Conservation (phyloP, 2,329 filamentous ascomycete species). For the Dactylella cylindrospora region DNA sequence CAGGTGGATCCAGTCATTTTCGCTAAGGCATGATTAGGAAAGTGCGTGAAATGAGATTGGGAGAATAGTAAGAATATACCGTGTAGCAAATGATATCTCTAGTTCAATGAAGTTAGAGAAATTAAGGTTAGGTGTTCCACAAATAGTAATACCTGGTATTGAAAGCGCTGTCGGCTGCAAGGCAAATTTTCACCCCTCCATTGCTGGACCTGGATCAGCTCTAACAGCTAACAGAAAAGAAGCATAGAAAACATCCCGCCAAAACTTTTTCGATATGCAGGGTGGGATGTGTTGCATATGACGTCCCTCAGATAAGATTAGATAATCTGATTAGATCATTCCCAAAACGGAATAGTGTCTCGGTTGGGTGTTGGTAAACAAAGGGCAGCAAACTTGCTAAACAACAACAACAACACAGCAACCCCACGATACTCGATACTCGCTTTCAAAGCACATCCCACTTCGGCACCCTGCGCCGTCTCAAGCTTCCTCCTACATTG, state of each 20-base stretch:
- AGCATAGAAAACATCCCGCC: too few relatives aligned
- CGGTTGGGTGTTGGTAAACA: constrained; percentile 28
- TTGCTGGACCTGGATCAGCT: too few relatives aligned
- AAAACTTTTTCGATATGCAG: too few relatives aligned
- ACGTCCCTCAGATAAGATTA: constrained; percentile 34
- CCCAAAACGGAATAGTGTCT: constrained; percentile 10
- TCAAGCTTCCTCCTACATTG: not conserved
- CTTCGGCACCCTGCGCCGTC: not conserved
- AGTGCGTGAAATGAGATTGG: not conserved
- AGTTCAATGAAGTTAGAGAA: too few relatives aligned
- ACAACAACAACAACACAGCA: constrained; percentile 38
- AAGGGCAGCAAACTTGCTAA: too few relatives aligned
- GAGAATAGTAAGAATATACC: not conserved
- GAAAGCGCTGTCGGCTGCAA: not conserved
- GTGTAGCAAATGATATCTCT: not conserved
- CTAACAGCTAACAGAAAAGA: too few relatives aligned
- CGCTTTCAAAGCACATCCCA: constrained; percentile 16
- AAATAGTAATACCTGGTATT: too few relatives aligned
- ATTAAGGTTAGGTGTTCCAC: too few relatives aligned
- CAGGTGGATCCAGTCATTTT: constrained; percentile 34
- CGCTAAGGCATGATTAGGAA: not conserved
- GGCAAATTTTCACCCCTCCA: not conserved
- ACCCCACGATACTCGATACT: constrained; percentile 9
- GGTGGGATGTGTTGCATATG: constrained; percentile 43
- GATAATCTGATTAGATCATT: constrained; percentile 12